A percentile compares a stretch with the other conserved stretches of the same genome.
Conservation (phyloP, 2,329 filamentous ascomycete genomes). For the Massarina eburnea region DNA sequence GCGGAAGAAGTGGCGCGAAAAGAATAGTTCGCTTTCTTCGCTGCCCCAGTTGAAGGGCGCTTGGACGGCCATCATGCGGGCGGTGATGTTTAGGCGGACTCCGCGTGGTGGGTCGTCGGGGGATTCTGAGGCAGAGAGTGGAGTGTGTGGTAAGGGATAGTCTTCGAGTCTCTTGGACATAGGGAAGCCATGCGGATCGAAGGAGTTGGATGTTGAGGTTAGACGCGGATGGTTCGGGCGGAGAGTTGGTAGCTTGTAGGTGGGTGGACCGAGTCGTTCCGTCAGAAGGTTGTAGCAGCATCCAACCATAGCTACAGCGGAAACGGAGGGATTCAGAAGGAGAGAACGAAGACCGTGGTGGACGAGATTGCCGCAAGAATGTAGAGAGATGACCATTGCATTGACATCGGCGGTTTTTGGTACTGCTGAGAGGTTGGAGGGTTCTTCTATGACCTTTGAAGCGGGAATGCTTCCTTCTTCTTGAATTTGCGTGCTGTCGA, state of each 20-base stretch:
- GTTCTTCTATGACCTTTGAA: conserved; percentile 20
- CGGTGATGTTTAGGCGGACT: conserved; percentile 89
- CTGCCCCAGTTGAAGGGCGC: conserved; percentile 89
- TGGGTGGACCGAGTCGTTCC: conserved; percentile 82
- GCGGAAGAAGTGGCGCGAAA: conserved; percentile 89
- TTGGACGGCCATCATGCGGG: conserved; percentile 97
- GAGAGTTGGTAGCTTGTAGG: conserved; percentile 78
- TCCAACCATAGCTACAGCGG: conserved; percentile 91
- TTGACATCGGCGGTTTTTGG: conserved; percentile 39
- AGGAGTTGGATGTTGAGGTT: conserved; percentile 66
- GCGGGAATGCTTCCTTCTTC: conserved; percentile 28
- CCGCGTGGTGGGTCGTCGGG: conserved; percentile 48
- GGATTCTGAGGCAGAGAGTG: conserved; percentile 14
- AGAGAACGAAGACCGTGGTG: conserved; percentile 91
- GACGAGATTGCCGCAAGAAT: conserved; percentile 96
- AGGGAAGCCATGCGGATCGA: conserved; percentile 89
- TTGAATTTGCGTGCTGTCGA: conserved; percentile 43
- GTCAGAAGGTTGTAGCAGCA: conserved; percentile 98
- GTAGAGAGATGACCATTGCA: conserved; percentile 89
- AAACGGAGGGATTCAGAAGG: conserved; percentile 77
- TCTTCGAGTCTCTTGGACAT: conserved; percentile 74
- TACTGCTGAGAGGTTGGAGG: conserved; percentile 26
- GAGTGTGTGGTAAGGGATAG: conserved; percentile 39
- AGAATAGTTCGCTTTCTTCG: conserved; percentile 81
- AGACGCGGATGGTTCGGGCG: conserved; percentile 74